phyloP scores from a whole-genome alignment of 768 basidiomycete genomes.

The Podaxis pistillaris region DNA sequence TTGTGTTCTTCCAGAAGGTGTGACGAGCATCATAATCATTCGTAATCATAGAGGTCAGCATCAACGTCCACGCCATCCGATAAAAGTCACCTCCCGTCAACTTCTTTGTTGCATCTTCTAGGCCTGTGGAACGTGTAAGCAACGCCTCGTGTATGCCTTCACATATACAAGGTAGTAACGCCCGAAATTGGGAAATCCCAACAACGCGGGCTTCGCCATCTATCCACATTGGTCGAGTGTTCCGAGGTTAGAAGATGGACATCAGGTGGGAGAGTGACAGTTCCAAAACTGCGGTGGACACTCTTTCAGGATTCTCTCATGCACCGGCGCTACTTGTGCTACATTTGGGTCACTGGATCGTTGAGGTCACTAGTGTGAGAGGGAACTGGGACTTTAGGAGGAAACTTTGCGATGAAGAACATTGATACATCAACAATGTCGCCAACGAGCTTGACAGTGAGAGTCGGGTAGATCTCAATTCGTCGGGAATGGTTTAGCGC shows the following conservation, averaged over 20 bases:
- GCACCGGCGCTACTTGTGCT: neutral
- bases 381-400: conserved; percentile 4
- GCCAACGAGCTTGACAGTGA: neutral
- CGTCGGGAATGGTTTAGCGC: neutral
- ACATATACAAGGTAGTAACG: neutral
- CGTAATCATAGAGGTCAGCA: neutral
- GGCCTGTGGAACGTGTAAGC: neutral
- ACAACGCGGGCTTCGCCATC: neutral
- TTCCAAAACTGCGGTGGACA: neutral
- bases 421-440: neutral
- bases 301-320: conserved; percentile 6
- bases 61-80: neutral
- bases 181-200: neutral
- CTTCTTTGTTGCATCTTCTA: neutral
- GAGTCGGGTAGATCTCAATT: neutral
- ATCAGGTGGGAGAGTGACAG: conserved; percentile 3
- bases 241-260: neutral
- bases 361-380: conserved; percentile 10
- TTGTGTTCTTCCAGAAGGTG: neutral
- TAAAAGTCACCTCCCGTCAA: neutral
- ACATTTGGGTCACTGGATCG: neutral
- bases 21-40: neutral
- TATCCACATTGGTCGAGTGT: conserved; percentile 3
- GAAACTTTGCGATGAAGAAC: neutral
- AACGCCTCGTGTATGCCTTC: conserved; percentile 1